These are phyloP conservation scores for Fusarium luffae DNA, from an alignment of 2,329 filamentous ascomycete genomes.

Conservation along the genomic window DNA sequence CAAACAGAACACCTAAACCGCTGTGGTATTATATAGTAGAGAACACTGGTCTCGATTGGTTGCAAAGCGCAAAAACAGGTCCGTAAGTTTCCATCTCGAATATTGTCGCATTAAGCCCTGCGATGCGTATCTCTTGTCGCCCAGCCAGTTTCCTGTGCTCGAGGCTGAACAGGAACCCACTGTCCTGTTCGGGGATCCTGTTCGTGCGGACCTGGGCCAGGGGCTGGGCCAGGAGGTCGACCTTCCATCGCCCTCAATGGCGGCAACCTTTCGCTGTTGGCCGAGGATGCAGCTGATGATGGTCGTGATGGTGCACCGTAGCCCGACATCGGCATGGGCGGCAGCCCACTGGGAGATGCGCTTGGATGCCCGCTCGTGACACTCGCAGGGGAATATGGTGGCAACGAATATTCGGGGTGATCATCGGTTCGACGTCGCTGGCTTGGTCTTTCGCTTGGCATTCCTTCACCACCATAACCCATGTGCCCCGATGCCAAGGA, in stretches of 20 bases:
- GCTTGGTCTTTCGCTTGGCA: slow-evolving; percentile 58
- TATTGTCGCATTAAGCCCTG: slow-evolving; percentile 38
- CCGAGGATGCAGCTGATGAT: slow-evolving; percentile 52
- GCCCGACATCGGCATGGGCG: slow-evolving; percentile 54
- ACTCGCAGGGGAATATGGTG: slow-evolving; percentile 52
- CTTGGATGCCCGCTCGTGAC: slow-evolving; percentile 41
- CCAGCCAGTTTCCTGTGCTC: slow-evolving; percentile 52
- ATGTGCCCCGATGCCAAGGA: slow-evolving; percentile 48
- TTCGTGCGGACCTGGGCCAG: slow-evolving; percentile 48
- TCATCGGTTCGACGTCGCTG: slow-evolving; percentile 62
- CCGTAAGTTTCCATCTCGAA: slow-evolving; percentile 15
- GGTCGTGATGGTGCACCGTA: slow-evolving; percentile 54
- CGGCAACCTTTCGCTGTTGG: slow-evolving; percentile 58
- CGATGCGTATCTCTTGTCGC: slow-evolving; percentile 47
- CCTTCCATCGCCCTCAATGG: slow-evolving; percentile 61
- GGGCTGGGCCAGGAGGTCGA: slow-evolving; percentile 37
- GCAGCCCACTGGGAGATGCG: slow-evolving; percentile 53
- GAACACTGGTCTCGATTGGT: slow-evolving; percentile 13
- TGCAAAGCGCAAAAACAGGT: neutral
- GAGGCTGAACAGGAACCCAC: slow-evolving; percentile 50
- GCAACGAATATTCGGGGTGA: slow-evolving; percentile 55
- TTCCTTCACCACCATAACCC: slow-evolving; percentile 55
- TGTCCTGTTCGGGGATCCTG: slow-evolving; percentile 52
- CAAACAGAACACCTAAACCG: slow-evolving; percentile 33
- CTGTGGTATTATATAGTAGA: slow-evolving; percentile 42